Evolutionary conservation across 192 early-diverging fungal genomes (phyloP), one percentile per base, ranked within the genome.

Genomic region (Entophlyctis luteolus): DNA sequence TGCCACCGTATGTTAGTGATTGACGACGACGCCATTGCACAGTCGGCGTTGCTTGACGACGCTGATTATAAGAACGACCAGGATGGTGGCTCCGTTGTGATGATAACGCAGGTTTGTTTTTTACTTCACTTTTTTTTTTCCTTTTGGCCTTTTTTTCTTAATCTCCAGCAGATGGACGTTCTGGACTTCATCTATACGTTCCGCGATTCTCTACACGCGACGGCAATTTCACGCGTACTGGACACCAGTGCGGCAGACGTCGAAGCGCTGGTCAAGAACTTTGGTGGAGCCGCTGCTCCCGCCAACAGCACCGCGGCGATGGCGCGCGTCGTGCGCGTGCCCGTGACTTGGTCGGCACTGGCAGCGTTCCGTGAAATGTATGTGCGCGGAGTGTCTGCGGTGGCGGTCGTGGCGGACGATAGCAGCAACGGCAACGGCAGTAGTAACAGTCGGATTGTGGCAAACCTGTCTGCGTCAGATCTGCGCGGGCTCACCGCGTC

Each of bases 391-490:
- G 73, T 82, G 1, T 78, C 70, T 57, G 88, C 87, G 27, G 79
- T 91, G 0, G 83, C 87, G 22, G 75, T 93, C 52, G 77, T 88
- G 47, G 81, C 84, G 45, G 78, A 81, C 46, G 65, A 84, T 48
- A 18, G 33, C 18, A 27, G 65, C 52, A n/a, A 50, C 18, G n/a
- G n/a, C n/a, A n/a, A n/a, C n/a, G n/a, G n/a, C n/a, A 27, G 22
- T 1, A 25, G 18, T 14, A 20, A 2, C 1, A 84, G 80, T 20
- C 62, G 55, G 3, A 53, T 93, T 8, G 82, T 88, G 2, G 85
- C 81, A 36, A 89, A 88, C 68, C 74, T 93, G 31, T 87, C 85
- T 10, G 87, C 88, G 2, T 80, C 80, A 10, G 91, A 93, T 77
- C 68, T 93, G 33, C 71, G 89, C n/a, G 89, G 89, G 14, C 62